phyloP scores from a whole-genome alignment of 225 moss, liverwort and hornwort species.

The Thuidium tamariscinum region DNA sequence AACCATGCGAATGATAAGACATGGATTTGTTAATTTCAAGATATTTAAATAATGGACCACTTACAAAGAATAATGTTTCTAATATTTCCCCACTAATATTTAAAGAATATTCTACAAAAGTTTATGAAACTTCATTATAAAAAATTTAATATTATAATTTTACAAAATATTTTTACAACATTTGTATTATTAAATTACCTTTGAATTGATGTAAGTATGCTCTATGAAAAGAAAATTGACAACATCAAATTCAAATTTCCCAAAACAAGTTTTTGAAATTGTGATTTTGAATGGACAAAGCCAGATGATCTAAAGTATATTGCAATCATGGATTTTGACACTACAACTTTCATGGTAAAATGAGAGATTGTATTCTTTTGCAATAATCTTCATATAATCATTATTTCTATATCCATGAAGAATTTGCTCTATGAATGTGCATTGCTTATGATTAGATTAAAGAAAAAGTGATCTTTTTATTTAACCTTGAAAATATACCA shows the following conservation, averaged over 20 bases:
- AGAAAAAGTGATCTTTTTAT: background rate
- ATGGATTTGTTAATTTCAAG: background rate
- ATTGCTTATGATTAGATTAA: background rate
- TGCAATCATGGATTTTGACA: background rate
- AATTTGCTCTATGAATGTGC: no score
- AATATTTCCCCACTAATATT: background rate
- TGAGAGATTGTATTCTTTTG: background rate
- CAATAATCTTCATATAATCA: background rate
- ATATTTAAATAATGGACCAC: background rate
- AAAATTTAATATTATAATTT: background rate
- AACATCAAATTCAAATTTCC: background rate
- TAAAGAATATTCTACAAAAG: no score
- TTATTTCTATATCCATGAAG: background rate
- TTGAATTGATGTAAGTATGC: fast-evolving
- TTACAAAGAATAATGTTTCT: background rate
- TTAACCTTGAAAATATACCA: background rate
- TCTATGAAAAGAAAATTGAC: fast-evolving
- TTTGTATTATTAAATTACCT: background rate
- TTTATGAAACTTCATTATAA: background rate
- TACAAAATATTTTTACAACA: fast-evolving
- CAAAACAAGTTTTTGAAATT: no score
- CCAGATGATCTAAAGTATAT: background rate
- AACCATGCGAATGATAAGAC: background rate
- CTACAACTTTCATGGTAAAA: no score
- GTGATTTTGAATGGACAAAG: background rate